Base-by-base conservation (phyloP, 139 green algal genomes). In the Dunaliella sp. region DNA sequence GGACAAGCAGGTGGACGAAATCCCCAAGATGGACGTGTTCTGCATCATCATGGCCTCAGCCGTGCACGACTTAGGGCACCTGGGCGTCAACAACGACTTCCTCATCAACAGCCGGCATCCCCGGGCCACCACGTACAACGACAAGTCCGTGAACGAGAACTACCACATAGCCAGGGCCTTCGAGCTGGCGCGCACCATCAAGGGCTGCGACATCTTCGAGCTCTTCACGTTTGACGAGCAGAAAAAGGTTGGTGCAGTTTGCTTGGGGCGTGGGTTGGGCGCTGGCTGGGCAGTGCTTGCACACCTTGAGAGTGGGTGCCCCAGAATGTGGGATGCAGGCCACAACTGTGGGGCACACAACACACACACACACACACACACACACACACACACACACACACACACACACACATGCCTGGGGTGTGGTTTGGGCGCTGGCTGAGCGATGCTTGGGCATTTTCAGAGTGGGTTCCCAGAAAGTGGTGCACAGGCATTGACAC, bases 51-150 rank as follows among this genome's bases (percentile, higher is more conserved):
- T 94, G 34, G 92, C 90, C 0, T 88, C 92, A 1, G 92, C 92
- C 0, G 90, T 94, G 83, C 92, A 94, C 81, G 92, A 94, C 88
- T 83, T 94, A 76, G 92, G 89, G 65, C 92, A 94, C 84, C 87
- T 90, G 31, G 92, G 92, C 34, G 89, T 94, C 36, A 94, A 94
- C 92, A 94, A 94, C 83, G 89, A 91, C 77, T 94, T 94, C 85
- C 88, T 94, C 36, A 88, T 94, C 77, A 92, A 91, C 87, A 94
- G 88, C 83, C 85, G 86, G 83, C 85, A 92, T 57, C 81, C 84
- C 1, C 88, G 86, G 2, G 92, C 92, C 3, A 85, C 91, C 0
- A 90, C 85, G 57, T 93, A 94, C 89, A 94, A 94, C 78, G 92
- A 94, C 87, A 86, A 87, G 84, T 91, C 86, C 30, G 92, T 94